Percentiles rank a stretch among this genome's conserved stretches.
phyloP scores from a whole-genome alignment of 768 basidiomycete species.

The Wakefieldia striispora region DNA sequence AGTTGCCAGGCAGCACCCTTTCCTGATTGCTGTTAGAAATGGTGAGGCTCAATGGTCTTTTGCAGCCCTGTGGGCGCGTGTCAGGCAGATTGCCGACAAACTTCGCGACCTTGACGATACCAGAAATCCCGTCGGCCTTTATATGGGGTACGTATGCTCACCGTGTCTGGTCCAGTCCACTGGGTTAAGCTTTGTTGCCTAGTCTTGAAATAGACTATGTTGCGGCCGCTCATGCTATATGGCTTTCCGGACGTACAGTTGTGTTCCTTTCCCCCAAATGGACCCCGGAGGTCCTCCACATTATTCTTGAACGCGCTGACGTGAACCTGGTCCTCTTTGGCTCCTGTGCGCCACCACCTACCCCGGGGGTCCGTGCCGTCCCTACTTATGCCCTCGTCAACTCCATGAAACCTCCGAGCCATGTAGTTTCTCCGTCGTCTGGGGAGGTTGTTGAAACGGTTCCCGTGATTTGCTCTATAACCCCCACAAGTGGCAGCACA shows the following conservation, averaged over 20 bases:
- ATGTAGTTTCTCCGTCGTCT: slow-evolving; percentile 13
- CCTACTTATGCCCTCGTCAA: slow-evolving; percentile 19
- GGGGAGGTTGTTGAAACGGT: slow-evolving; percentile 18
- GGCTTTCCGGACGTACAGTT: slow-evolving; percentile 26
- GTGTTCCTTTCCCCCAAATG: slow-evolving; percentile 31
- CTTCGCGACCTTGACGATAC: slow-evolving; percentile 15
- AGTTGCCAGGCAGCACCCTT: slow-evolving; percentile 29
- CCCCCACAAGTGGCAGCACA: slow-evolving; percentile 30
- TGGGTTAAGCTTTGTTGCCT: not conserved
- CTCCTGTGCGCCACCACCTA: slow-evolving; percentile 8
- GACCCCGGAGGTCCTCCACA: slow-evolving; percentile 26
- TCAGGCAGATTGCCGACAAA: slow-evolving; percentile 25
- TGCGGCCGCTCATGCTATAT: slow-evolving; percentile 30
- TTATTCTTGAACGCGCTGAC: slow-evolving; percentile 20
- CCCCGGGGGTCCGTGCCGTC: slow-evolving; percentile 12
- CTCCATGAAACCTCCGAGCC: slow-evolving; percentile 3
- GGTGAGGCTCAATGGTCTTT: slow-evolving; percentile 26
- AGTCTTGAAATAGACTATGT: slow-evolving; percentile 33
- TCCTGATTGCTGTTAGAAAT: slow-evolving; percentile 18
- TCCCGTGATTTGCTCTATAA: slow-evolving; percentile 26
- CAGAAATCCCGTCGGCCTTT: slow-evolving; percentile 23
- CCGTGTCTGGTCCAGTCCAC: not conserved
- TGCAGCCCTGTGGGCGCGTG: slow-evolving; percentile 30
- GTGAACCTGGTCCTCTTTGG: slow-evolving; percentile 24
- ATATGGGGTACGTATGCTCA: slow-evolving; percentile 20